Conservation (phyloP, 2,329 filamentous ascomycete species). For the Pseudocercospora musae region DNA sequence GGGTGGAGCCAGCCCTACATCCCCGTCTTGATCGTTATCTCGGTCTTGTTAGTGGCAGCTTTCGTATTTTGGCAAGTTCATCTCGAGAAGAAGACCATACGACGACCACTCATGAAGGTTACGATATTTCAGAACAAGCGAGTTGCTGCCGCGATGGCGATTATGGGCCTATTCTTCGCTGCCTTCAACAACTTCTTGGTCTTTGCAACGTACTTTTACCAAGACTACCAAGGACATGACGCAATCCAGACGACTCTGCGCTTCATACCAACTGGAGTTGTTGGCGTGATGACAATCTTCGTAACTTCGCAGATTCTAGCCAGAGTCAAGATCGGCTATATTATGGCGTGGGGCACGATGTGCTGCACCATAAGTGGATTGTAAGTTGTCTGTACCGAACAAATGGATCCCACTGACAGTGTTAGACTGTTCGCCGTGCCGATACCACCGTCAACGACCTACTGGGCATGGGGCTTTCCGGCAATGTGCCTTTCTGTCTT, state of each 20-base stretch:
- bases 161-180: constrained; percentile 65
- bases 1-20: constrained; percentile 66
- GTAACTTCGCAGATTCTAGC: constrained; percentile 56
- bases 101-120: constrained; percentile 63
- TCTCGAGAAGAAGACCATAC: constrained; percentile 51
- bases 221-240: constrained; percentile 61
- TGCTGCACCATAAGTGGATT: constrained; percentile 43
- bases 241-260: constrained; percentile 65
- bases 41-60: constrained; percentile 53
- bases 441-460: constrained; percentile 58
- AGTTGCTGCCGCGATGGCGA: constrained; percentile 62
- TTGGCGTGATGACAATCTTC: constrained; percentile 57
- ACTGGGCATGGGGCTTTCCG: constrained; percentile 65
- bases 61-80: constrained; percentile 62
- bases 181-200: constrained; percentile 67
- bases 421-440: constrained; percentile 63
- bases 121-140: constrained; percentile 59
- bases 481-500: constrained; percentile 65
- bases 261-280: constrained; percentile 64
- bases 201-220: constrained; percentile 66
- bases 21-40: constrained; percentile 56
- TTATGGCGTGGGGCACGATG: constrained; percentile 58
- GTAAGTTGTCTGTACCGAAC: not conserved
- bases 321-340: constrained; percentile 56
- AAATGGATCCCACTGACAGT: constrained; percentile 27